phyloP scores from a whole-genome alignment of 805 yeast genomes.

The Candida ipomoeae region DNA sequence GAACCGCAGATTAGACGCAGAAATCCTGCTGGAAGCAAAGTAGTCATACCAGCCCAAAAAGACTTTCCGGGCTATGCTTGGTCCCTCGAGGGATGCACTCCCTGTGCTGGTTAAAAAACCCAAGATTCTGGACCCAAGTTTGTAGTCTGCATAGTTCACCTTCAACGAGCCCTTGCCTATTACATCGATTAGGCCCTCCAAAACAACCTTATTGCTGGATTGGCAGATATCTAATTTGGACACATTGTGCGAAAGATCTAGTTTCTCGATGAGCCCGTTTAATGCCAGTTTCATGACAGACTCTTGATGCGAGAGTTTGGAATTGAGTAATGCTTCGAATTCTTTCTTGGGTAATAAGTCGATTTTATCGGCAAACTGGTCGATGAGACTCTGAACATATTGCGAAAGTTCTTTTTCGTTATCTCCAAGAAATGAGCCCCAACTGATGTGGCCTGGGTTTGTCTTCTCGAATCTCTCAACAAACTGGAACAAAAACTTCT shows the following conservation, averaged over 20 bases:
- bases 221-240: constrained; percentile 5
- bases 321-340: constrained; percentile 22
- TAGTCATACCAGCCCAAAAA: constrained; percentile 41
- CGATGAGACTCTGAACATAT: constrained; percentile 14
- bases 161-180: constrained; percentile 33
- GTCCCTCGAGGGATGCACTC: constrained; percentile 5
- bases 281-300: constrained; percentile 21
- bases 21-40: constrained; percentile 20
- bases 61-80: constrained; percentile 23
- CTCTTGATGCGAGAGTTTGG: constrained; percentile 23
- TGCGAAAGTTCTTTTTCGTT: constrained; percentile 19
- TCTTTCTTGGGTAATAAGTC: constrained; percentile 18
- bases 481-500: constrained; percentile 30
- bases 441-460: constrained; percentile 11
- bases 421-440: constrained; percentile 24
- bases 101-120: constrained; percentile 37
- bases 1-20: constrained; percentile 25
- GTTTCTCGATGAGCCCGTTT: constrained; percentile 24
- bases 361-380: constrained; percentile 7
- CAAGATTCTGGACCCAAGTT: constrained; percentile 34
- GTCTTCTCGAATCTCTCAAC: constrained; percentile 23
- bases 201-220: constrained; percentile 22
- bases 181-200: constrained; percentile 28
- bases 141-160: constrained; percentile 38
- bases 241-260: constrained; percentile 15